Base-by-base conservation (phyloP, 257 asterid genomes). In the Rehmannia glutinosa region DNA sequence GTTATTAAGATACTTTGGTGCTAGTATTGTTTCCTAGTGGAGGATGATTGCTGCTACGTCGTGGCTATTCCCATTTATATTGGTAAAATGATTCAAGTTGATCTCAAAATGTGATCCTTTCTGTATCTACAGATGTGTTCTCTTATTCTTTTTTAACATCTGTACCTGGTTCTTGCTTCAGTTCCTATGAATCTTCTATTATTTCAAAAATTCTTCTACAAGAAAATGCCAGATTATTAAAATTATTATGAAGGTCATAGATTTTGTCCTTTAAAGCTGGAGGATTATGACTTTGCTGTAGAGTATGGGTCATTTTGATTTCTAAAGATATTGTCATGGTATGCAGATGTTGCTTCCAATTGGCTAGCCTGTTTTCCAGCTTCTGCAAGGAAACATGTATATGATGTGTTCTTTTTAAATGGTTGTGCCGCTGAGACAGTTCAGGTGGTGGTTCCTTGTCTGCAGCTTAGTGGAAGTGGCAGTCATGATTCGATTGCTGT, bases 351-450 rank as follows among this genome's bases (percentile, higher is more conserved):
- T 79, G 85, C 96, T 75, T 78, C 83, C 64, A 76, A 79, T 78
- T 90, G 99, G 97, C 87, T 93, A 27, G 75, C 96, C 55, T 90
- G 95, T 73, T 83, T 94, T 81, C 95, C 99, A 16, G 86, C 87
- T 63, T 85, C 96, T 60, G 91, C 88, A 1, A 86, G 91, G 78
- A 85, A 88, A 75, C 83, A 67, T 56, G 82, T 83, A 41, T 94
- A 85, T 76, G 96, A 94, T 81, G 83, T 81, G 51, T 90, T 90
- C 81, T 93, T 90, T 54, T 61, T 82, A 73, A 79, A 82, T 57
- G 97, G 96, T 45, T 71, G 66, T 73, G 80, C 84, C 39, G 25
- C 80, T 57, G 92, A 86, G 87, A 76, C 85, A 54, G 78, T 90
- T 75, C 86, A 81, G 63, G 77, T 74, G 72, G 23, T 90, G 73